Conservation (phyloP, 768 basidiomycete genomes). For the Termitomyces sp. region DNA sequence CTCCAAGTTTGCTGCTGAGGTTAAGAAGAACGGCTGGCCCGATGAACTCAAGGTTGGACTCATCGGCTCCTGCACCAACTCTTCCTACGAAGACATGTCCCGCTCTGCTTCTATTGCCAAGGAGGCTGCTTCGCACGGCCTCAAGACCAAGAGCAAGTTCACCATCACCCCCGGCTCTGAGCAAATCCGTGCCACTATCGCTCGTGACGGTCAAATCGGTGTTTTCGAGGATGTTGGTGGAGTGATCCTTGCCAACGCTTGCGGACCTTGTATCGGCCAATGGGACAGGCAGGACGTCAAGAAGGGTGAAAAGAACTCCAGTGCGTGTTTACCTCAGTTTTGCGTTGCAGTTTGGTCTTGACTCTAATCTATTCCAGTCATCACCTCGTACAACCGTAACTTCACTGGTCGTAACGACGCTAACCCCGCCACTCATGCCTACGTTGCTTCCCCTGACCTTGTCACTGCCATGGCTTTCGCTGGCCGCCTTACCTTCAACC, state of each 20-base stretch:
- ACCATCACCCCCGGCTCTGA: conserved; percentile 98
- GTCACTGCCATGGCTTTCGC: conserved; percentile 97
- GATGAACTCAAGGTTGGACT: conserved; percentile 94
- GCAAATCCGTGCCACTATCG: conserved; percentile 97
- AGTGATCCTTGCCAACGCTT: conserved; percentile 94
- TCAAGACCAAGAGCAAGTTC: conserved; percentile 88
- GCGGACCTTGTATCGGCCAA: conserved; percentile 98
- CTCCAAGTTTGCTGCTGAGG: conserved; percentile 88
- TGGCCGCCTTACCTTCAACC: conserved; percentile 94
- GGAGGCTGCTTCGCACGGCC: conserved; percentile 84
- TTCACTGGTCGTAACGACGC: conserved; percentile 99
- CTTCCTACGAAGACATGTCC: conserved; percentile 99
- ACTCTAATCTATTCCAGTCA: conserved; percentile 46
- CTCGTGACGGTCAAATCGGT: conserved; percentile 89
- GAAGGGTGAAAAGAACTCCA: conserved; percentile 96
- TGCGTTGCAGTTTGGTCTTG: background rate
- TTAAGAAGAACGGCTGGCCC: conserved; percentile 96
- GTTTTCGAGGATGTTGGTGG: conserved; percentile 87
- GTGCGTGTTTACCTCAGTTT: conserved; percentile 35
- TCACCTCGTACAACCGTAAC: conserved; percentile 99
- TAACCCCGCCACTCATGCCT: conserved; percentile 97
- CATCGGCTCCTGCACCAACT: conserved; percentile 99
- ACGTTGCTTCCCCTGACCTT: conserved; percentile 90
- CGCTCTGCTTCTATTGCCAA: conserved; percentile 92
- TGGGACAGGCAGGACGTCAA: conserved; percentile 97